Base-by-base conservation (phyloP, 805 yeast species). In the Wickerhamiella galacta region DNA sequence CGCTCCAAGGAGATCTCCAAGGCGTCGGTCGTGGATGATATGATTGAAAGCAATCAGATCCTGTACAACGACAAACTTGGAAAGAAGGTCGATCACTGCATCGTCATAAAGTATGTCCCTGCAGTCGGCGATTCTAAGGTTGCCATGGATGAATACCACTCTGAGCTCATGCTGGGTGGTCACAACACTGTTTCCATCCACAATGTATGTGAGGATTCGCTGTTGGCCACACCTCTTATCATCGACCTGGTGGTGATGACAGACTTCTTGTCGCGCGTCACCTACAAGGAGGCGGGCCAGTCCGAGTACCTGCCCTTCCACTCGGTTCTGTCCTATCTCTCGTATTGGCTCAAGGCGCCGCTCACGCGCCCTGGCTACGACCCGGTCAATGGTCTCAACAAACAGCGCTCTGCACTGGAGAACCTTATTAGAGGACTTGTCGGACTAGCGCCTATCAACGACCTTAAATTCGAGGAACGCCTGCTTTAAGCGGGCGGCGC, bases 111-210 rank as follows among this genome's bases (percentile, higher is more conserved):
- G 62, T 83, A 85, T 57, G 61, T 87, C 53, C 78, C 80, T 36
- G 95, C 95, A 6, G 95, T 85, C 31, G 94, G 93, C 24, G 96
- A 85, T 58, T 75, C 90, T 43, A 85, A 85, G 64, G 94, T 85
- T 42, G 96, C 96, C 33, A 87, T 85, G 95, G 96, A 85, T 58
- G 95, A 87, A 62, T 85, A 85, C 63, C 82, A 87, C 63, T 77
- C 92, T 36, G 95, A 85, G 60, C 72, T 85, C 53, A 87, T 85
- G 95, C 68, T 85, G 48, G 96, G 96, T 40, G 96, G 96, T 28
- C 95, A 85, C 62, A 87, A 85, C 64, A 77, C 90, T 53, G 78
- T 85, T 45, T 74, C 92, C 30, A 77, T 87, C 52, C 93, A 85
- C 61, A 85, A 87, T 54, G 93, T 87, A 26, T 85, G 96, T 59